Base-by-base conservation (phyloP, 495 filamentous ascomycete species). In the Lichina pygmaea region DNA sequence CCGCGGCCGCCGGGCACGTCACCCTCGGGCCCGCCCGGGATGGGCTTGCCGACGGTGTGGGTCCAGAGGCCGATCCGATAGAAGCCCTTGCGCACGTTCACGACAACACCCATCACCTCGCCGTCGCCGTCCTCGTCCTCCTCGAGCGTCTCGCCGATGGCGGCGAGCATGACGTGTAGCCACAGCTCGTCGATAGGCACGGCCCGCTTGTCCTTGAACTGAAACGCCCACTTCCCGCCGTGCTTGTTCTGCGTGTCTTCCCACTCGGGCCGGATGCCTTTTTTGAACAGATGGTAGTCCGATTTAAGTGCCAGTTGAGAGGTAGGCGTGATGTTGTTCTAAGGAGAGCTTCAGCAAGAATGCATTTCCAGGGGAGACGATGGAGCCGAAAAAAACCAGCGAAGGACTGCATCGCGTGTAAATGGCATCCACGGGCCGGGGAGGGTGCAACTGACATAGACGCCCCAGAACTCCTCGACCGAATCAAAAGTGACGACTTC, bases 281-380 rank as follows among this genome's bases (percentile, higher is more conserved):
- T 76, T 64, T 99, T 99, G 77, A 99, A 99, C 30, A 99, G 78
- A 59, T 99, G 89, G 66, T 99, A 99, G 62, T 99, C 89, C 55
- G 86, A 91, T 66, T 95, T 99, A 50, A 92, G 73, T 40, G 84
- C 79, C 31, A 99, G 73, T 51, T 95, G 86, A 49, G 91, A 95
- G 47, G 84, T 83, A 12, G 86, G 77, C 17, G 84, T 80, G 61
- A 99, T 94, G 64, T 99, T 99, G 68, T 99, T 99, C 89, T 97
- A 44, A 11, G 49, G 36, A 8, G 44, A 8, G 38, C 57, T 46
- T 62, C 56, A 11, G 30, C 12, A 11, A 13, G n/a, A 43, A 33
- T 3, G 2, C 15, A 16, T 4, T 40, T 4, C 2, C 15, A n/a
- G 15, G 2, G 15, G 13, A 43, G 7, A 43, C 0, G 10, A 7